Conservation (phyloP, 305 asterid genomes). For the Fraxinus velutina region DNA sequence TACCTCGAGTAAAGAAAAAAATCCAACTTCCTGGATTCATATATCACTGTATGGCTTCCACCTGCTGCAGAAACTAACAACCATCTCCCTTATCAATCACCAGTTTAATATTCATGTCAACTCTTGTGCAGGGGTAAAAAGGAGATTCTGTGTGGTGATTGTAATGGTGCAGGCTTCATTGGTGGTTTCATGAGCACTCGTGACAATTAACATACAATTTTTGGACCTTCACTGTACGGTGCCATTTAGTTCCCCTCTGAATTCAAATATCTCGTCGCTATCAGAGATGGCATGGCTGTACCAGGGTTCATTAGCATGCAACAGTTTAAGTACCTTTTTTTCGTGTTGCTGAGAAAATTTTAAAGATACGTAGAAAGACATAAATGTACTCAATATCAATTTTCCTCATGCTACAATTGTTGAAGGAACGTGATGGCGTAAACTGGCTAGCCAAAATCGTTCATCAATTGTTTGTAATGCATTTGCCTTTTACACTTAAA, state of each 20-base stretch:
- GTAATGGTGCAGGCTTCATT: slow-evolving; percentile 86
- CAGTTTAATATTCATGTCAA: background rate
- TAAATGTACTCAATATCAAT: background rate
- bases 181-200: slow-evolving; percentile 83
- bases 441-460: background rate
- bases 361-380: background rate
- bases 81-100: background rate
- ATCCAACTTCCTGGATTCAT: background rate
- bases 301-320: background rate
- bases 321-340: background rate
- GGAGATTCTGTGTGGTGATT: slow-evolving; percentile 73
- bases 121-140: slow-evolving; percentile 60
- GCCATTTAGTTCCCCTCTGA: background rate
- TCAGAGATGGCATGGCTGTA: slow-evolving; percentile 14
- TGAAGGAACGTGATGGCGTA: background rate
- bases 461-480: background rate
- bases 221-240: background rate
- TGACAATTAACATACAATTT: slow-evolving; percentile 38
- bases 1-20: background rate
- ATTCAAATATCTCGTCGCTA: slow-evolving; percentile 19
- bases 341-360: background rate
- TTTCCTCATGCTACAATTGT: background rate
- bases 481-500: background rate
- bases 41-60: background rate
- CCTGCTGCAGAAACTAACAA: background rate